Evolutionary conservation across 306 rosid species (phyloP), one percentile per base, ranked within the genome.

Genomic region (Lupinus albus): DNA sequence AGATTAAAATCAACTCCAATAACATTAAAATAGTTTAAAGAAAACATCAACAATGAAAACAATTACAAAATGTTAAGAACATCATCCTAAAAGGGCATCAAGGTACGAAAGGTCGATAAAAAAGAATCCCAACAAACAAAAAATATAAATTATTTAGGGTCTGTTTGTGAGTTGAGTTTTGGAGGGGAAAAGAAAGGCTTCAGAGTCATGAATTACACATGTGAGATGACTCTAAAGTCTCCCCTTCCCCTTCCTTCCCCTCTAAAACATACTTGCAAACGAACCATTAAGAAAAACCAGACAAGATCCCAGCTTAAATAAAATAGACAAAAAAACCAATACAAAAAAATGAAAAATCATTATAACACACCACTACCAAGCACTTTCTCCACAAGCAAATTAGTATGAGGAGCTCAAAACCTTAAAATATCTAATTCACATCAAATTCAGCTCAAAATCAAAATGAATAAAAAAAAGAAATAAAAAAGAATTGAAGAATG

Each of bases 31-130:
- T 10, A 10, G 12, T 10, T 39, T 10, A 10, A 9, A 39, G 4
- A 38, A 62, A 33, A 33, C n/a, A 55, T 46, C 54, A 47, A 28
- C 21, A 55, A 2, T 1, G 16, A 55, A 45, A 55, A 45, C 16
- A 20, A n/a, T 9, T 1, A 13, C 44, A 14, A 69, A 35, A 50
- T 14, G n/a, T 12, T 52, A 4, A 50, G 12, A 18, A 50, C 18
- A 49, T 66, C 17, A 66, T 18, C 52, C 39, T 56, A 71, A 66
- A 10, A 70, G 11, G 44, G 10, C 39, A 46, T 52, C 65, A 42
- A 64, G 25, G 9, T 32, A 20, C 11, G 56, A 15, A 53, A 18
- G 8, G 44, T 49, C 7, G n/a, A 36, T 49, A 7, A 72, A 20
- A 36, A 36, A 28, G 20, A 45, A 64, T 46, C 54, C 17, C 2